Base-by-base conservation (phyloP, 768 basidiomycete genomes). In the Mycena filopes region DNA sequence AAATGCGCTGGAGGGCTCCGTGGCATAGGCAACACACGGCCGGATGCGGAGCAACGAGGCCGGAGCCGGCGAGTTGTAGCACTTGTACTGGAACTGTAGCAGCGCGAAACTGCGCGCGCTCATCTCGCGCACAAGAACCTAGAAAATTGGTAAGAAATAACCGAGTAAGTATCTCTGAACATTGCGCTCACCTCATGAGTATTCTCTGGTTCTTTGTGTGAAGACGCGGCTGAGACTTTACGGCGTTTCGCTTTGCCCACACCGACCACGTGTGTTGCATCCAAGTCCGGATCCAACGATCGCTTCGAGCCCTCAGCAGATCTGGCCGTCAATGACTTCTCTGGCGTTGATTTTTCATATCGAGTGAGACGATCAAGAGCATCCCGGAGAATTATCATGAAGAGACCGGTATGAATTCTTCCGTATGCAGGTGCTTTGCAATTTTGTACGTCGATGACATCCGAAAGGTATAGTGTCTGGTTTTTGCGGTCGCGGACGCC, bases 401-500 rank as follows among this genome's bases (percentile, higher is more conserved):
- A 48, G 25, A 48, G 18, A 6, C 46, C 46, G 26, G 40, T 23
- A 5, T 53, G 51, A 23, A 53, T 5, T 26, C 18, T 23, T 11
- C 4, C 51, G 23, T 53, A 11, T 28, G 29, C 20, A 38, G 51
- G 11, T 4, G 50, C 18, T 23, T 38, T 10, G n/a, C n/a, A n/a
- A 6, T 49, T 21, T 1, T 31, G 4, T 3, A 51, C n/a, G 28
- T 53, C 55, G 20, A 66, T 61, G 5, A 69, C 20, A 9, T 61
- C 25, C 1, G 68, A 69, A 18, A 70, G 31, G 49, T 59, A 59
- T 11, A 70, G 55, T 2, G 60, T 63, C 43, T 70, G 68, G 18
- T 23, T 70, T 20, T 49, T 29, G 18, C 66, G 68, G 33, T 67
- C 66, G n/a, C 68, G 68, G 47, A 70, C 38, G 15, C 55, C 66